Evolutionary conservation across 1,139 yeast species (phyloP).

Genomic region (Hemisphaericaspora lyxosophila): DNA sequence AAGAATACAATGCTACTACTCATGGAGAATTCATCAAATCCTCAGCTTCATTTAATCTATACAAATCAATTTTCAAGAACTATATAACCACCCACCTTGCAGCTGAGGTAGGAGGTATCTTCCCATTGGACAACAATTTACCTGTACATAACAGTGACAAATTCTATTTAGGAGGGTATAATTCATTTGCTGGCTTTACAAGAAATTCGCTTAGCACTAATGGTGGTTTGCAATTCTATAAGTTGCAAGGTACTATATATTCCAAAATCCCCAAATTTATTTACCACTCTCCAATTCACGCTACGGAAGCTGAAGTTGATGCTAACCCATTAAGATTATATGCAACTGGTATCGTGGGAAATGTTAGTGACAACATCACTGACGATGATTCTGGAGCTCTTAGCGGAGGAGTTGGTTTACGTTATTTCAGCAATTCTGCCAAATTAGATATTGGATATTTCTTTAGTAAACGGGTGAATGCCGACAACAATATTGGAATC

Average conservation of each 20-base stretch:
- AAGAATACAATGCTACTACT: constrained; percentile 27
- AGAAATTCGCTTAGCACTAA: constrained; percentile 35
- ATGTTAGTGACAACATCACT: constrained; percentile 31
- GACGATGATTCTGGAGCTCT: constrained; percentile 28
- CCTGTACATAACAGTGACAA: constrained; percentile 47
- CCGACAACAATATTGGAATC: constrained; percentile 27
- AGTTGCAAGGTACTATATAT: constrained; percentile 33
- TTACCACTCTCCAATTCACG: constrained; percentile 12
- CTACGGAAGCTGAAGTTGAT: constrained; percentile 17
- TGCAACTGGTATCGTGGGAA: constrained; percentile 34
- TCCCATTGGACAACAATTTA: constrained; percentile 20
- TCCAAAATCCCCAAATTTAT: constrained; percentile 38
- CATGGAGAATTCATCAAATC: constrained; percentile 29
- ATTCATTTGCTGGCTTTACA: constrained; percentile 39
- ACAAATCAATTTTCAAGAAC: constrained; percentile 39
- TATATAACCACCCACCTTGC: constrained; percentile 37
- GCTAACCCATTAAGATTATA: constrained; percentile 46
- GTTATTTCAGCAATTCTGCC: constrained; percentile 46
- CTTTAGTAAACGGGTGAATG: constrained; percentile 31
- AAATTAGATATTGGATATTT: constrained; percentile 49
- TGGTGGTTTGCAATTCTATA: constrained; percentile 46
- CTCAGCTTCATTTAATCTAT: constrained; percentile 27
- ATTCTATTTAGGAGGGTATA: constrained; percentile 49
- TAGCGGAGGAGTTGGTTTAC: constrained; percentile 44
- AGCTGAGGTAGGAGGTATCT: constrained; percentile 38